Base-by-base conservation (phyloP, 2,329 filamentous ascomycete species). In the Arthrobotrys musiformis region DNA sequence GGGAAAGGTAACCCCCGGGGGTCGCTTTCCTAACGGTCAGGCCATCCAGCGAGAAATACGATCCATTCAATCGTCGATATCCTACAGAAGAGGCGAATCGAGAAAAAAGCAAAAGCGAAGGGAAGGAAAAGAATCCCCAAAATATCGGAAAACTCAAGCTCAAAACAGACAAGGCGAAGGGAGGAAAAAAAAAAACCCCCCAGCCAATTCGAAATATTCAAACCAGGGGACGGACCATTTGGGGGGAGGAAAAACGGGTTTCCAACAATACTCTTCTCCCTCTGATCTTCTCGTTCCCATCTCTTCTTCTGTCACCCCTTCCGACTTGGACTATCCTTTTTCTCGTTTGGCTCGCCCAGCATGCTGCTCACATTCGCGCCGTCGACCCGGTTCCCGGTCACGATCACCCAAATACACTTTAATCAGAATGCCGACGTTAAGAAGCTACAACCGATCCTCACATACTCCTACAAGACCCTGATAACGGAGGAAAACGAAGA, bases 351-450 rank as follows among this genome's bases (percentile, higher is more conserved):
- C 24, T 46, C 19, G 17, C 17, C 62, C 62, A 64, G 64, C 60
- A 81, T 81, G 80, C 80, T 81, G 62, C 79, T 81, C 77, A 79
- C 79, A 77, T 78, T 81, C 58, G 78, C 80, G 50, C 73, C 70
- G 54, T 80, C 79, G 64, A 89, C 97, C 80, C 92, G 91, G 84
- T 99, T 98, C 84, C 95, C 95, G 81, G 94, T 98, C 84, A 97
- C 91, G 80, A 91, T 99, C 84, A 93, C 90, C 81, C 91, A 93
- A 84, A 87, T 98, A 78, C 88, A 94, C 80, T 93, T 93, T 84
- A 85, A 87, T 79, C 88, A 89, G 19, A 91, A 92, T 83, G 93
- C 97, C 81, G 82, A 88, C 78, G 88, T 99, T 82, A 87, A 89
- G 81, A 91, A 91, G 83, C 87, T 93, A 82, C 91, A 93, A 81